Conservation (phyloP, 805 yeast species). For the Allodekkera sacchari region DNA sequence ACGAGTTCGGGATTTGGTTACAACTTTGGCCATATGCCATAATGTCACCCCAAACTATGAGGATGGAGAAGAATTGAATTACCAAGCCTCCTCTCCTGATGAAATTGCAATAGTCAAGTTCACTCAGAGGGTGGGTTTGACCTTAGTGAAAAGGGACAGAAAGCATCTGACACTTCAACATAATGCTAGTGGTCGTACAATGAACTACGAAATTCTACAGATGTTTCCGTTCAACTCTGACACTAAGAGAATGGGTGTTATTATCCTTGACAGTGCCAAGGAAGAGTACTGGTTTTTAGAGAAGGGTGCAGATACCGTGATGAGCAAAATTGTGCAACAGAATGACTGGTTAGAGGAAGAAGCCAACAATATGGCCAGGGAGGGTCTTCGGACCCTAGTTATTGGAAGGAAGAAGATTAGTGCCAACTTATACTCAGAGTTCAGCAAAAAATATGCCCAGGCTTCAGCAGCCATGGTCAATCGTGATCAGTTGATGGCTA, state of each 20-base stretch:
- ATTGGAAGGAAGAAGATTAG: constrained; percentile 76
- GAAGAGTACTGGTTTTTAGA: constrained; percentile 78
- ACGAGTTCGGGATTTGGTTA: constrained; percentile 71
- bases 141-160: constrained; percentile 77
- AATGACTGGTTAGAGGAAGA: constrained; percentile 98
- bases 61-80: constrained; percentile 56
- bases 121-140: constrained; percentile 78
- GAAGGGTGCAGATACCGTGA: constrained; percentile 96
- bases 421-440: constrained; percentile 47
- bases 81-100: constrained; percentile 98
- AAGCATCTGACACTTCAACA: constrained; percentile 62
- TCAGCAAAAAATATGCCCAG: constrained; percentile 52
- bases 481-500: constrained; percentile 69
- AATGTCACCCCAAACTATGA: constrained; percentile 92
- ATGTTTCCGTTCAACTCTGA: constrained; percentile 94
- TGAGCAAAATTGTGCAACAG: constrained; percentile 71
- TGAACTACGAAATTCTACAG: constrained; percentile 63
- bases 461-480: constrained; percentile 75
- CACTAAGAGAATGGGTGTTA: constrained; percentile 91
- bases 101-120: constrained; percentile 95
- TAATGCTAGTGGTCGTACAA: constrained; percentile 39
- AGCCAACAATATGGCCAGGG: constrained; percentile 95
- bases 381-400: constrained; percentile 91
- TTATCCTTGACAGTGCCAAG: constrained; percentile 52
- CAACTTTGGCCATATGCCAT: constrained; percentile 89